Evolutionary conservation across 805 yeast genomes (phyloP).

Genomic region (Kazachstania viticola): DNA sequence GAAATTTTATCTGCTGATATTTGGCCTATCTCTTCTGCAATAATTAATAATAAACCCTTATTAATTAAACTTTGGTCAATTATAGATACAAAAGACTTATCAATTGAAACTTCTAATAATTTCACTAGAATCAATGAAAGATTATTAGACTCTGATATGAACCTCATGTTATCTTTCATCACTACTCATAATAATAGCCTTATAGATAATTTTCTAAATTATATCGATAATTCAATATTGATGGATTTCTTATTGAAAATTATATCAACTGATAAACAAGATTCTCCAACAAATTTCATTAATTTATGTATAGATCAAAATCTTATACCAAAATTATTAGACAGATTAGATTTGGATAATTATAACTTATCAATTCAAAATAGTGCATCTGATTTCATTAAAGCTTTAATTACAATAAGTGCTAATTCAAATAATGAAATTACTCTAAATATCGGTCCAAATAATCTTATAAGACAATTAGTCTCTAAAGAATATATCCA

Average conservation of each 20-base stretch:
- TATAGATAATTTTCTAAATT: constrained; percentile 70
- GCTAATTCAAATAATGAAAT: constrained; percentile 78
- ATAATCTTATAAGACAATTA: constrained; percentile 80
- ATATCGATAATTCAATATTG: constrained; percentile 83
- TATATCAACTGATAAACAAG: constrained; percentile 86
- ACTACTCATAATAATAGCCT: constrained; percentile 47
- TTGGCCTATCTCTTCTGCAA: constrained; percentile 85
- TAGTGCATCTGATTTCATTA: constrained; percentile 88
- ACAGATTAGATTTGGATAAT: constrained; percentile 46
- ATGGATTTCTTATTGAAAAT: constrained; percentile 88
- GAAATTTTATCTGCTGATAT: constrained; percentile 85
- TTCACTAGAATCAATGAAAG: constrained; percentile 89
- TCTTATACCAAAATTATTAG: constrained; percentile 60
- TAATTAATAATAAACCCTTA: constrained; percentile 60
- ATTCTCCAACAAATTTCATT: constrained; percentile 76
- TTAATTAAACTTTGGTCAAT: constrained; percentile 68
- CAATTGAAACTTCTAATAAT: constrained; percentile 69
- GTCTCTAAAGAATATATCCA: constrained; percentile 63
- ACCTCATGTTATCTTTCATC: constrained; percentile 60
- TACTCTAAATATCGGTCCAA: constrained; percentile 90
- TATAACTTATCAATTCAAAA: constrained; percentile 65
- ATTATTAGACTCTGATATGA: constrained; percentile 77
- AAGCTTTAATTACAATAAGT: constrained; percentile 85
- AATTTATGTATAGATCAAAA: constrained; percentile 62
- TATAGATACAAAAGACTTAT: constrained; percentile 51